Evolutionary conservation across 495 filamentous ascomycete species (phyloP), one percentile per base, ranked within the genome.

Genomic region (Neurospora sp.): DNA sequence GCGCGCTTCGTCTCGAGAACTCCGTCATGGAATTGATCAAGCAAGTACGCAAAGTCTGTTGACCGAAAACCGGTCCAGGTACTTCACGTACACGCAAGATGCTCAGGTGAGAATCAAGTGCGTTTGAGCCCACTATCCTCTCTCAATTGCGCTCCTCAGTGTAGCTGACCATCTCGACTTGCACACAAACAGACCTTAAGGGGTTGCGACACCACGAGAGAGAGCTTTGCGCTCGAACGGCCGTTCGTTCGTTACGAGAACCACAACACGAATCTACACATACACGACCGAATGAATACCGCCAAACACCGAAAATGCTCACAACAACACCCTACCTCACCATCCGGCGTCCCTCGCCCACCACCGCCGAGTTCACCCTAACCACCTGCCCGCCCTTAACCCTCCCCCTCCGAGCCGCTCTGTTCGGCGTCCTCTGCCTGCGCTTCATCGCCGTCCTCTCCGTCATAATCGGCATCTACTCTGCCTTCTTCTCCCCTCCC

Each of bases 321-420:
- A 85, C 84, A 44, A 84, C 85, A 2, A 40, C 81, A 2, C 85
- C 86, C 0, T 83, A 84, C 73, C 90, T 96, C 48, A 87, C 85
- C 73, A 87, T 88, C 70, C 88, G 88, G 76, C 91, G 91, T 69
- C 93, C 93, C 68, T 95, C 93, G 42, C 91, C 93, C 48, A 94
- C 93, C 31, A 95, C 93, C n/a, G 89, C 89, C 75, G 91, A 92
- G 76, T 96, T 92, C 84, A 93, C 91, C 69, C 91, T 96, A 69
- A 94, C 93, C 72, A 95, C 93, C 76, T 87, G 87, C 72, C 87
- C 84, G 14, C 88, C 84, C 31, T 82, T 81, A 1, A 91, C 88
- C 61, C 80, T 90, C 71, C 83, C 87, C 7, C 84, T 88, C 53
- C 89, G 88, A 74, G 74, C 88, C 72, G 78, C 87, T 53, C 86